phyloP scores from a whole-genome alignment of 1,284 basidiomycete genomes.

The Thecaphora frezii region DNA sequence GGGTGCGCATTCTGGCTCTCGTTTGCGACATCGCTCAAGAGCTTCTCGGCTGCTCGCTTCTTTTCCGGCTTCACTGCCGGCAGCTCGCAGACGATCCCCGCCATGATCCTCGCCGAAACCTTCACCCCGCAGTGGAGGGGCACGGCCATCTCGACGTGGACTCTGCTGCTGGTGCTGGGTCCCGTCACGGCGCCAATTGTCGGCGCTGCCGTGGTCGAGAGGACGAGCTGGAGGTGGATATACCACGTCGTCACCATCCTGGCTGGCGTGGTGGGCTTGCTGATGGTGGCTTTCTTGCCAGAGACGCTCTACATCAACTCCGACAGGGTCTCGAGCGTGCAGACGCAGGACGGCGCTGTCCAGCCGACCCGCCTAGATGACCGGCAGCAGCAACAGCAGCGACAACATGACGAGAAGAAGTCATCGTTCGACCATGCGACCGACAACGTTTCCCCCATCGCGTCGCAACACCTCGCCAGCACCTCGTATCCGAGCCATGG shows the following conservation, averaged over 20 bases:
- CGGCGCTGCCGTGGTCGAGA: constrained; percentile 48
- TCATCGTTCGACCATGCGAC: constrained; percentile 8
- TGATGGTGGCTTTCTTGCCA: constrained; percentile 55
- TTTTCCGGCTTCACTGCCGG: constrained; percentile 31
- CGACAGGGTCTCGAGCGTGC: not conserved
- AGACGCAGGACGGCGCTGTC: not conserved
- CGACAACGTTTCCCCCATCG: constrained; percentile 20
- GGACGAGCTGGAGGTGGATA: constrained; percentile 43
- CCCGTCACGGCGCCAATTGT: constrained; percentile 58
- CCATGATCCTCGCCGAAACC: constrained; percentile 32
- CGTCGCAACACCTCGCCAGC: constrained; percentile 18
- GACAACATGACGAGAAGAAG: not conserved
- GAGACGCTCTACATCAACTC: constrained; percentile 57
- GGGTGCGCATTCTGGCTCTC: constrained; percentile 58
- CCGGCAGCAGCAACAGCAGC: not conserved
- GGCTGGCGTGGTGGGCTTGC: constrained; percentile 43
- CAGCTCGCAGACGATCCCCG: constrained; percentile 34
- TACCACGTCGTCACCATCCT: constrained; percentile 58
- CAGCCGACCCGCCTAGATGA: too few species aligned
- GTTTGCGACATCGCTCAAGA: constrained; percentile 30
- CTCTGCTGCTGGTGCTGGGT: constrained; percentile 40
- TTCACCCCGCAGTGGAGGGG: constrained; percentile 54
- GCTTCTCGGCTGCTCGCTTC: constrained; percentile 38
- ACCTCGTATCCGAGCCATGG: constrained; percentile 11
- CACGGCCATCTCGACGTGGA: constrained; percentile 56